Evolutionary conservation across 768 basidiomycete genomes (phyloP).

Genomic region (Auriculariales sp.): DNA sequence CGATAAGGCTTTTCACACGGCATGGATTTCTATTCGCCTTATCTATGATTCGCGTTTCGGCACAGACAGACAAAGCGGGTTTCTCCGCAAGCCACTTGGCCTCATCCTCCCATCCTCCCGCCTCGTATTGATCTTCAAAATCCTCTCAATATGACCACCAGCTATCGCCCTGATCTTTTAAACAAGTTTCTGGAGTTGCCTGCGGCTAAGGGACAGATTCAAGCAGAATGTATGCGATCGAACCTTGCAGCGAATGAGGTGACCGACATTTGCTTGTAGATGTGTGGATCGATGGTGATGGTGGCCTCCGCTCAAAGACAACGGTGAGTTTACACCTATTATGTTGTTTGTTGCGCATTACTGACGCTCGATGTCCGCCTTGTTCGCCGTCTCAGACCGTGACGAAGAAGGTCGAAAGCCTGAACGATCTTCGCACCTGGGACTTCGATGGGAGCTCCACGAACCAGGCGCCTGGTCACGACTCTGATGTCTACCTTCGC

Average conservation of each 20-base stretch:
- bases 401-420: constrained; percentile 69
- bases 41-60: too few species aligned
- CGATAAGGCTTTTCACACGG: too few species aligned
- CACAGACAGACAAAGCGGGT: too few species aligned
- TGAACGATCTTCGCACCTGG: constrained; percentile 90
- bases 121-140: constrained; percentile 12
- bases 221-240: constrained; percentile 68
- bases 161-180: constrained; percentile 72
- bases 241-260: constrained; percentile 2
- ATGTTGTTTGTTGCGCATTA: too few species aligned
- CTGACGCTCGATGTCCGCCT: background rate
- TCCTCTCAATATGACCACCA: constrained; percentile 15
- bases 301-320: constrained; percentile 91
- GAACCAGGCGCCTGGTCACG: constrained; percentile 90
- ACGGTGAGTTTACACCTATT: constrained; percentile 37
- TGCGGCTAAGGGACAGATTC: constrained; percentile 76
- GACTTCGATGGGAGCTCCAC: constrained; percentile 98
- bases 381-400: constrained; percentile 46
- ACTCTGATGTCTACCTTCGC: constrained; percentile 97
- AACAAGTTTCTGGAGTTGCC: constrained; percentile 71
- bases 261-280: constrained; percentile 31
- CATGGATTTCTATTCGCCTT: too few species aligned
- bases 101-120: constrained; percentile 13
- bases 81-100: constrained; percentile 43
- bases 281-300: constrained; percentile 96